Evolutionary conservation across 345 rosid species (phyloP), one percentile per base, ranked within the genome.

Genomic region (Sonneratia caseolaris): DNA sequence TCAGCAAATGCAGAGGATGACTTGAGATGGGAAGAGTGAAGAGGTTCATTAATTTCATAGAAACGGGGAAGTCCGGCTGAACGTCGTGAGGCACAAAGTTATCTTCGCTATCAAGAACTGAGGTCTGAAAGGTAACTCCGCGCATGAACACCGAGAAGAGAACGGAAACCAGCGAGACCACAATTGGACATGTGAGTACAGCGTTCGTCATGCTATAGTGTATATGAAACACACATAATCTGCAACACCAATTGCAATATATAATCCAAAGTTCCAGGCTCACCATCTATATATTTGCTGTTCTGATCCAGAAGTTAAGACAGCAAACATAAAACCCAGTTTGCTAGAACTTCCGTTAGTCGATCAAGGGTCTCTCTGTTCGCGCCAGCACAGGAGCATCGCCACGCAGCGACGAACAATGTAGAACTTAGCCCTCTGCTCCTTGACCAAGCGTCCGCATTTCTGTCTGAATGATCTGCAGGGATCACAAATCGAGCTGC

Each of bases 311-410:
- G 68, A 65, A 65, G 1, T 40, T 40, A 40, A 40, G 43, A 47
- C 13, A 47, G 15, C 51, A 47, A 13, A 13, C 14, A 47, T 7
- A 47, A 9, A 40, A 8, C 43, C 43, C 43, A 8, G 43, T 8
- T 40, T 40, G 43, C 43, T 40, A 4, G 43, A 40, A 40, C 43
- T 16, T 55, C 8, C 4, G n/a, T 16, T 14, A 22, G 18, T 55
- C 59, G 68, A 66, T 67, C 70, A 67, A 7, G 70, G 32, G 49
- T 67, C 70, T 49, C 21, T 67, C 0, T 74, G 66, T 57, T 76
- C 79, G 62, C 59, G 79, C 79, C 79, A 76, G 68, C 79, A 76
- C 48, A 76, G 37, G 62, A 76, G 79, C 79, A 76, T 76, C 56
- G 79, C 74, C 53, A 76, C 67, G 66, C 79, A 76, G 35, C 79